These are phyloP conservation scores for Zygoascus ofunaensis DNA, from an alignment of 805 yeast species.

Conservation along the genomic window DNA sequence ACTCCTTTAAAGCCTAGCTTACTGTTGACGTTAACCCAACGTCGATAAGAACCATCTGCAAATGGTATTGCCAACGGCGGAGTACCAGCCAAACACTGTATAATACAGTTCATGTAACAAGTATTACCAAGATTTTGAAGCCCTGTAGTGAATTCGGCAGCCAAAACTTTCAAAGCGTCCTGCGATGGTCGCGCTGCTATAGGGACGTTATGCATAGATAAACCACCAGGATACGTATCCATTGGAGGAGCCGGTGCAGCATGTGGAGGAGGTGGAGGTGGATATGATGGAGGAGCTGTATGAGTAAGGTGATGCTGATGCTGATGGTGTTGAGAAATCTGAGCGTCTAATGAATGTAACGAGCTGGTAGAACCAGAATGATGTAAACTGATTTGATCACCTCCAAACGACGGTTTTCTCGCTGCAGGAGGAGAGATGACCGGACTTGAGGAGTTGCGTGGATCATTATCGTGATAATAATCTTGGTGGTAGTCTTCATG, in stretches of 20 bases:
- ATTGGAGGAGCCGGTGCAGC: not conserved
- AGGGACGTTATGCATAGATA: not conserved
- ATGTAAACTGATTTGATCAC: not conserved
- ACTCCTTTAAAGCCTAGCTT: conserved; percentile 75
- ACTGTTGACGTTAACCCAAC: conserved; percentile 63
- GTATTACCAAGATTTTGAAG: conserved; percentile 78
- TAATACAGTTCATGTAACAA: conserved; percentile 82
- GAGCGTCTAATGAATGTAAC: not conserved
- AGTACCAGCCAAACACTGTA: conserved; percentile 80
- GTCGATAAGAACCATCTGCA: conserved; percentile 48
- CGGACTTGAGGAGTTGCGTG: not conserved
- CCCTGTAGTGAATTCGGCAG: conserved; percentile 49
- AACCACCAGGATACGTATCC: conserved; percentile 5
- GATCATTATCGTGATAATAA: not conserved
- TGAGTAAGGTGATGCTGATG: conserved; percentile 1
- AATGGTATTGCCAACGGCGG: conserved; percentile 57
- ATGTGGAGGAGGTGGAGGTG: conserved; percentile 6
- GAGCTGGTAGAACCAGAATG: not conserved
- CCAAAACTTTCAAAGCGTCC: not conserved
- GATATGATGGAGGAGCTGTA: conserved; percentile 4
- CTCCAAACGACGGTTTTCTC: not conserved
- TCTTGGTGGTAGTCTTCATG: not conserved
- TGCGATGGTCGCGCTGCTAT: not conserved
- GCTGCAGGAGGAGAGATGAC: not conserved
- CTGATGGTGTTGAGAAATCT: conserved; percentile 1